Base-by-base conservation (phyloP, 129 eudicot genomes). In the Silybum marianum region DNA sequence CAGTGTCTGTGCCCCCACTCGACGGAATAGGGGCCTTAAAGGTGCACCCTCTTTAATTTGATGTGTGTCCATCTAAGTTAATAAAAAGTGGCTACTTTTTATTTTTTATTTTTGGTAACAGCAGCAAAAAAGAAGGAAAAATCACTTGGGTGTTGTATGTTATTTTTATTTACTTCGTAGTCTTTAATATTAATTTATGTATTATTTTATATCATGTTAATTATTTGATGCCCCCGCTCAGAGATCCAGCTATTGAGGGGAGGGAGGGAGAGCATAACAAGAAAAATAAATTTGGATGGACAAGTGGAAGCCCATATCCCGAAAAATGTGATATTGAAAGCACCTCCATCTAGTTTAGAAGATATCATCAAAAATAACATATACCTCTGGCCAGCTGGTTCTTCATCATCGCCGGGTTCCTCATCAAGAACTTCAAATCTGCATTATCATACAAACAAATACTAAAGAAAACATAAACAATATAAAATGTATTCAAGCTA, bases 321-420 rank as follows among this genome's bases (percentile, higher is more conserved):
- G n/a, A n/a, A n/a, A n/a, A n/a, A 51, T 51, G 63, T 51, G 63
- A 51, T 48, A 48, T 4, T 48, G 18, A 48, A 48, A 48, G 60
- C n/a, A 48, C 18, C 60, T 48, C 60, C 54, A 44, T 14, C 19
- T 18, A 75, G 19, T 12, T 24, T 25, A 54, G 24, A n/a, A n/a
- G n/a, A n/a, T 34, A 69, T 28, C 54, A 28, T 46, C 60, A 62
- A 3, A 65, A 39, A 51, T 13, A 78, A 10, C 48, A 28, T 66
- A 21, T 86, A 91, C 98, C 94, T 95, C 85, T 90, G 99, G 84
- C 90, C 97, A 63, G 89, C 87, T 72, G 92, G 87, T 66, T 95
- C 99, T 84, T 95, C 99, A 78, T 95, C 99, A 23, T 95, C 97
- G 69, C 99, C 99, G 2, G 98, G 97, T 80, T 92, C 99, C 82